A percentile compares a stretch with the other conserved stretches of the same genome.
phyloP scores from a whole-genome alignment of 371 early-diverging fungal genomes.

The Chytridium lagenaria region DNA sequence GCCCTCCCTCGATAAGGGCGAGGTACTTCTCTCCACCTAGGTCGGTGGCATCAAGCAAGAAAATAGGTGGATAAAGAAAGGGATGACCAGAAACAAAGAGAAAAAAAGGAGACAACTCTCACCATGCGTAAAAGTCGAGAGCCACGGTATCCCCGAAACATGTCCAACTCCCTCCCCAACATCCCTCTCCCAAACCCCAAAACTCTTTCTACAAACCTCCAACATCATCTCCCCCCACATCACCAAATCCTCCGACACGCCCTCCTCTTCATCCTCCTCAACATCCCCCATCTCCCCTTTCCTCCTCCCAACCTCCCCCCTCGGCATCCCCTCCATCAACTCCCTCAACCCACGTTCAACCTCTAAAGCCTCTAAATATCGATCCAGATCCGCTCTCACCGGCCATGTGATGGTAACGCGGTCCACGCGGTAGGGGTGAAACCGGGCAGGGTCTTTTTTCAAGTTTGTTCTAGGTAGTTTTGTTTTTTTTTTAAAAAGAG shows the following conservation, averaged over 20 bases:
- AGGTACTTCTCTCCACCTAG: no score
- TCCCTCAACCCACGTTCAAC: conserved; percentile 16
- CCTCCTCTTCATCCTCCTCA: background rate
- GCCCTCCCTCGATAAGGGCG: no score
- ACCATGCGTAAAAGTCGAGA: conserved; percentile 42
- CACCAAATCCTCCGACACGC: background rate
- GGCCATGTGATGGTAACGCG: conserved; percentile 45
- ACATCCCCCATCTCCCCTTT: conserved; percentile 9
- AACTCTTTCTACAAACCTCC: conserved; percentile 17
- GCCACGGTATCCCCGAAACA: conserved; percentile 43
- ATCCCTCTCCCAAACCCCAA: conserved; percentile 28
- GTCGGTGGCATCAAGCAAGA: no score
- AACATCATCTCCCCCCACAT: conserved; percentile 10
- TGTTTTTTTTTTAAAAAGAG: background rate
- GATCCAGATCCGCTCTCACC: conserved; percentile 23
- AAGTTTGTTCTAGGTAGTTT: conserved; percentile 35
- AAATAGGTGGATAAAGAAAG: background rate
- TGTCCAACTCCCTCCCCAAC: conserved; percentile 30
- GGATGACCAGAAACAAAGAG: background rate
- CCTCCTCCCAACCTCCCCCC: conserved; percentile 9
- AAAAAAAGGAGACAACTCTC: conserved; percentile 7
- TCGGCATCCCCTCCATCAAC: conserved; percentile 7
- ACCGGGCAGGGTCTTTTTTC: conserved; percentile 13
- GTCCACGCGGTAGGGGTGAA: conserved; percentile 23
- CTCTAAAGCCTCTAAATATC: conserved; percentile 29